A percentile compares a stretch with the other conserved stretches of the same genome.
Evolutionary conservation across 2,329 filamentous ascomycete genomes (phyloP).

Genomic region (Chaetomiaceae sp.): DNA sequence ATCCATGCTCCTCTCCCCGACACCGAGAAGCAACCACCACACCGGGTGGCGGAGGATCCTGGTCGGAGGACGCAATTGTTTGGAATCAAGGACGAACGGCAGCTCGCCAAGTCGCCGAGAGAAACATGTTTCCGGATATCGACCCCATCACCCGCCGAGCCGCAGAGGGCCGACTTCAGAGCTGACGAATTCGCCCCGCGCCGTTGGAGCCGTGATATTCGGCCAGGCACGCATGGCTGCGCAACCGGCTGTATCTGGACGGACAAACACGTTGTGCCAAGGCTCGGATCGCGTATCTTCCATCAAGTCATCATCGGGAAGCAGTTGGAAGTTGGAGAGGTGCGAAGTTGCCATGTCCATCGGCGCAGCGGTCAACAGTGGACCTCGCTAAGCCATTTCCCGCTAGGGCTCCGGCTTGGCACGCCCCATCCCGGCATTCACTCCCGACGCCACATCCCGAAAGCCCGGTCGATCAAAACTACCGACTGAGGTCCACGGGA

Average conservation of each 20-base stretch:
- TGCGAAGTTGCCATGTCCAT: neutral
- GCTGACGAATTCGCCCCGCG: conserved; percentile 4
- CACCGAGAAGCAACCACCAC: too few relatives aligned
- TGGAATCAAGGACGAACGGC: neutral
- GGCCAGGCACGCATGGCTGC: conserved; percentile 7
- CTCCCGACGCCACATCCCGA: neutral
- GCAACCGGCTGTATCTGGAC: neutral
- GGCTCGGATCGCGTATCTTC: too few relatives aligned
- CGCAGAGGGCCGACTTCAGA: neutral
- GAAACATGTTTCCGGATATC: conserved; percentile 7
- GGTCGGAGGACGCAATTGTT: too few relatives aligned
- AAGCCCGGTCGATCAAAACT: too few relatives aligned
- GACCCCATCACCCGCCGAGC: neutral
- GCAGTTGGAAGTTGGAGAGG: neutral
- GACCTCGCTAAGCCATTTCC: conserved; percentile 3
- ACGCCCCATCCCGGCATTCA: neutral
- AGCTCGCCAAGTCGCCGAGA: conserved; percentile 5
- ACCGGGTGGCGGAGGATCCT: too few relatives aligned
- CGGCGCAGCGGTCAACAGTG: too few relatives aligned
- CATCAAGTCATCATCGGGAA: too few relatives aligned
- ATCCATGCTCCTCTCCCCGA: too few relatives aligned
- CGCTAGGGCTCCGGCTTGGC: conserved; percentile 15
- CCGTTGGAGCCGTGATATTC: conserved; percentile 1
- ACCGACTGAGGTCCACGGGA: too few relatives aligned
- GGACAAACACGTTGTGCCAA: neutral